Base-by-base conservation (phyloP, 805 yeast genomes). In the Starmerella tilneyi region DNA sequence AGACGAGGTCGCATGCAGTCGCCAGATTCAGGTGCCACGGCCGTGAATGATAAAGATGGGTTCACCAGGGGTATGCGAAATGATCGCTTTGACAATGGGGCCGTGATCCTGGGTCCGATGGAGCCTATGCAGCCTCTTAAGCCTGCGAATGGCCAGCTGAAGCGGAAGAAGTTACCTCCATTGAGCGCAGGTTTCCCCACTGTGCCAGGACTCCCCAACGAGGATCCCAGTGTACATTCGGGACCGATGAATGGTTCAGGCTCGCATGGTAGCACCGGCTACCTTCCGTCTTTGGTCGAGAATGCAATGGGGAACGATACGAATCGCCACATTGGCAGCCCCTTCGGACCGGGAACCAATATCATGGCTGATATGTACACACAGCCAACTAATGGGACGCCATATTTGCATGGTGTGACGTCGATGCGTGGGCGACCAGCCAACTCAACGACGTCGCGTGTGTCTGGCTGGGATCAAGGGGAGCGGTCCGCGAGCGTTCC, bases 41-140 rank as follows among this genome's bases (percentile, higher is more conserved):
- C n/a, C n/a, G n/a, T n/a, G n/a, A n/a, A n/a, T n/a, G n/a, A n/a
- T n/a, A n/a, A n/a, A n/a, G n/a, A n/a, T n/a, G n/a, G n/a, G n/a
- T n/a, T n/a, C n/a, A n/a, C n/a, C n/a, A n/a, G n/a, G n/a, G n/a
- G n/a, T n/a, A n/a, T n/a, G n/a, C 19, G 36, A 16, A 15, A 15
- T 12, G 13, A 13, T 8, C 27, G 11, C 32, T 22, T n/a, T n/a
- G 30, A 16, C 9, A 16, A 15, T n/a, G 29, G 36, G 21, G 30
- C 29, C 3, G 21, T 13, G 11, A 5, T 41, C 7, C 20, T 47
- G 33, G 50, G 38, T 2, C 50, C 50, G 2, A 44, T 47, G 48
- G 51, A 39, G 34, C 51, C 51, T 2, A 44, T 47, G 45, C 36
- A 44, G 36, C 24, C 29, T 16, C 8, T 32, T 43, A 38, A 44